phyloP scores from a whole-genome alignment of 2,329 filamentous ascomycete species.

The Alternaria novae-zelandiae region DNA sequence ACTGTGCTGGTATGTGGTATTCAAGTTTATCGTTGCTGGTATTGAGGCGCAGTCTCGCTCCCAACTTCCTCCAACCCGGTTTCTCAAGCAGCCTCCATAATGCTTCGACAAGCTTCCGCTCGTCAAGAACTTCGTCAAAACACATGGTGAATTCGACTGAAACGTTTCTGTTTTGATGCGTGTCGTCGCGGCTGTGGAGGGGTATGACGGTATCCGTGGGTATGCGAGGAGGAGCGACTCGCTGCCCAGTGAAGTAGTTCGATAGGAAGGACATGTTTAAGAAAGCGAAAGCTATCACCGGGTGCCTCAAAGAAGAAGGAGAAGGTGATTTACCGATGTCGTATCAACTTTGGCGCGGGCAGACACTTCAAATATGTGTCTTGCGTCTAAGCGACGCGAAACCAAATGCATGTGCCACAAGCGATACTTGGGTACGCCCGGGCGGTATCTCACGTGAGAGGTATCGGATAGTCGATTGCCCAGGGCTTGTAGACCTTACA shows the following conservation, averaged over 20 bases:
- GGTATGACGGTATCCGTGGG: constrained; percentile 32
- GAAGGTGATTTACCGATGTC: background rate
- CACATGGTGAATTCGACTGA: constrained; percentile 39
- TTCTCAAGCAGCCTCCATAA: constrained; percentile 51
- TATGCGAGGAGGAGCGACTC: constrained; percentile 15
- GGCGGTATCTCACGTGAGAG: background rate
- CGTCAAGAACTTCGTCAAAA: constrained; percentile 58
- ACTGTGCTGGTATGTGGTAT: constrained; percentile 51
- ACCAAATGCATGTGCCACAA: background rate
- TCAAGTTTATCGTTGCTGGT: constrained; percentile 45
- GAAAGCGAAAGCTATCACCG: background rate
- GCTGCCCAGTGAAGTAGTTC: constrained; percentile 12
- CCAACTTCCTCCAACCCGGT: constrained; percentile 57
- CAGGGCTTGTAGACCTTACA: background rate
- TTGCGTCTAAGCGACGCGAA: background rate
- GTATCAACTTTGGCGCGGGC: background rate
- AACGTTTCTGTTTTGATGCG: constrained; percentile 6
- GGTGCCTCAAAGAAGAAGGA: background rate
- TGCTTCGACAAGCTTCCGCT: constrained; percentile 45
- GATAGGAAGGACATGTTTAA: constrained; percentile 11
- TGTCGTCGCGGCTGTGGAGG: constrained; percentile 22
- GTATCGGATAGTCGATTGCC: background rate
- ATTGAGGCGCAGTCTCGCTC: constrained; percentile 53
- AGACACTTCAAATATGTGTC: background rate
- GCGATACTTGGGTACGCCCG: background rate